Base-by-base conservation (phyloP, 306 rosid genomes). In the Fragaria iinumae region DNA sequence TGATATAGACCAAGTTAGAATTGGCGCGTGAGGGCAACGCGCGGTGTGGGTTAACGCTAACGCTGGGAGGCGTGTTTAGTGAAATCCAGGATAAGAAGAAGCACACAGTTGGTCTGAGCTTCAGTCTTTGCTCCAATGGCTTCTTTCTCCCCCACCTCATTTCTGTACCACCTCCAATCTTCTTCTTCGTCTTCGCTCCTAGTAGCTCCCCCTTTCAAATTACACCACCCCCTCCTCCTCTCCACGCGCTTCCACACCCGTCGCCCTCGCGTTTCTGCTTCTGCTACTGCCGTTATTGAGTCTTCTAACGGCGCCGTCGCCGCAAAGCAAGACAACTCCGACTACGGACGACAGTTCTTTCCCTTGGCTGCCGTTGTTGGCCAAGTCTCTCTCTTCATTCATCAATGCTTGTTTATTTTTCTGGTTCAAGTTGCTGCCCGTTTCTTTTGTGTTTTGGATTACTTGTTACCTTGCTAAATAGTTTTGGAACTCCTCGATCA, bases 281-380 rank as follows among this genome's bases (percentile, higher is more conserved):
- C 47, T 29, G 66, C 82, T 5, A 55, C 20, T 17, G 52, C 84
- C 36, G 71, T 80, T 68, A 57, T 85, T 68, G 90, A 89, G 55
- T 83, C 96, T 57, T 83, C 86, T 41, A 93, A 93, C 62, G 98
- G 98, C n/a, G 88, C 88, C 45, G 36, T 85, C 7, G 23, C 76
- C 25, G 14, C 89, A 14, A 32, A 63, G 2, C 67, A 76, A 6
- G 91, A 45, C 14, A 45, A 45, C 4, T 11, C 49, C 49, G 16
- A 48, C 52, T 94, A 85, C 77, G 98, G 98, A 59, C 83, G 97
- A 43, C 93, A 87, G 79, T 94, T 62, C 77, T 94, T 94, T 52
- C 98, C 98, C 39, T 90, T 95, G 39, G 98, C 98, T 43, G 98
- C 98, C 45, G 98, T 95, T 77, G 90, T 95, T 23, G 98, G 97